A percentile compares a stretch with the other conserved stretches of the same genome.
Evolutionary conservation across 164 flowering plant species (phyloP).

Genomic region (Kingdonia uniflora): DNA sequence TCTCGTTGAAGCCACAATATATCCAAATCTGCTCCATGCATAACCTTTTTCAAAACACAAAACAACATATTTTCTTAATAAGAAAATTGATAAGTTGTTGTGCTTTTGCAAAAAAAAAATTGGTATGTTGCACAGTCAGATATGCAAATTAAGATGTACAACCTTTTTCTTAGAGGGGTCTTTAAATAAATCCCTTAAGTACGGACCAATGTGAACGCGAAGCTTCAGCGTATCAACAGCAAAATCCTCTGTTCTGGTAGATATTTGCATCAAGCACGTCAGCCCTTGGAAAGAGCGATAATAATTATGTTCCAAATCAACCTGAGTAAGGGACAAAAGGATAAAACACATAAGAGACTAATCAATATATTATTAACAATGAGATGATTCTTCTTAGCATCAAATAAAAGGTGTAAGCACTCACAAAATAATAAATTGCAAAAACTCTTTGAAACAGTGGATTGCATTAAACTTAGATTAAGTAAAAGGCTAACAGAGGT

Average conservation of each 20-base stretch:
- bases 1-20: constrained; percentile 95
- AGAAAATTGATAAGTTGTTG: not conserved
- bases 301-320: constrained; percentile 97
- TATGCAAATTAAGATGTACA: not conserved
- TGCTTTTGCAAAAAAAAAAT: not conserved
- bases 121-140: not conserved
- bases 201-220: constrained; percentile 77
- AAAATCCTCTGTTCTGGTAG: constrained; percentile 94
- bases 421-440: too few species aligned
- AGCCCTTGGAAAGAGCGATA: constrained; percentile 96
- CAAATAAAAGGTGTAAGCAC: too few species aligned
- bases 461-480: too few species aligned
- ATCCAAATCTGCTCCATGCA: constrained; percentile 99
- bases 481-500: too few species aligned
- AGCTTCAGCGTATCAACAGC: constrained; percentile 84
- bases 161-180: constrained; percentile 91
- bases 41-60: constrained; percentile 41
- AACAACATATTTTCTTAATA: not conserved
- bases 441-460: too few species aligned
- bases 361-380: too few species aligned
- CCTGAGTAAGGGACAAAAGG: constrained; percentile 21
- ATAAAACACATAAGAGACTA: too few species aligned
- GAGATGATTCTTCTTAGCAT: too few species aligned
- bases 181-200: constrained; percentile 82
- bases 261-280: constrained; percentile 99